Conservation (phyloP, 768 basidiomycete genomes). For the Podaxis pistillaris region DNA sequence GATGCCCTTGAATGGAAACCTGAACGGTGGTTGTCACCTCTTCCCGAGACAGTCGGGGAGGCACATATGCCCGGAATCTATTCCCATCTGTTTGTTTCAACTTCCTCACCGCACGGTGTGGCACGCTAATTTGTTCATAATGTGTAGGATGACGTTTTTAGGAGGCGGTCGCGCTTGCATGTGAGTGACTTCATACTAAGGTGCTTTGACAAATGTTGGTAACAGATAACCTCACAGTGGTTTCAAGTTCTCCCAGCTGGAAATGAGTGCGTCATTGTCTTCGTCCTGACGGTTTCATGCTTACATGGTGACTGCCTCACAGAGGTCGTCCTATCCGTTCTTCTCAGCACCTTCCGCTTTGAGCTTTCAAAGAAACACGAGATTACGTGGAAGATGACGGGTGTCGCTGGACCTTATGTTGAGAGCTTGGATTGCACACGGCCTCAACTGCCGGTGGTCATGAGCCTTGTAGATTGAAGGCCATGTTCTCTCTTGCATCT, state of each 20-base stretch:
- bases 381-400: neutral
- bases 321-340: neutral
- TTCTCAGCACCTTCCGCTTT: neutral
- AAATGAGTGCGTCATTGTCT: neutral
- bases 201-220: neutral
- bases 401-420: neutral
- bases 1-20: neutral
- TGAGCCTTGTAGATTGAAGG: neutral
- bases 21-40: neutral
- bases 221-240: neutral
- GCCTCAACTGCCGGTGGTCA: neutral
- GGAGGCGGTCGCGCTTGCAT: neutral
- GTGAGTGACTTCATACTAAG: neutral
- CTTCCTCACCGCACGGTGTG: neutral
- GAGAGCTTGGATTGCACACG: neutral
- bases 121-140: neutral
- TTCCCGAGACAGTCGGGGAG: neutral
- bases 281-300: neutral
- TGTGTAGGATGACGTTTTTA: neutral
- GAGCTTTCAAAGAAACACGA: neutral
- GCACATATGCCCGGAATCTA: neutral
- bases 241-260: neutral
- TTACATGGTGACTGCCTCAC: neutral
- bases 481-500: too few species aligned
- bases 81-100: neutral